Percentiles rank a stretch among this genome's conserved stretches.
Conservation (phyloP, 495 filamentous ascomycete genomes). For the Clavariopsis aquatica region DNA sequence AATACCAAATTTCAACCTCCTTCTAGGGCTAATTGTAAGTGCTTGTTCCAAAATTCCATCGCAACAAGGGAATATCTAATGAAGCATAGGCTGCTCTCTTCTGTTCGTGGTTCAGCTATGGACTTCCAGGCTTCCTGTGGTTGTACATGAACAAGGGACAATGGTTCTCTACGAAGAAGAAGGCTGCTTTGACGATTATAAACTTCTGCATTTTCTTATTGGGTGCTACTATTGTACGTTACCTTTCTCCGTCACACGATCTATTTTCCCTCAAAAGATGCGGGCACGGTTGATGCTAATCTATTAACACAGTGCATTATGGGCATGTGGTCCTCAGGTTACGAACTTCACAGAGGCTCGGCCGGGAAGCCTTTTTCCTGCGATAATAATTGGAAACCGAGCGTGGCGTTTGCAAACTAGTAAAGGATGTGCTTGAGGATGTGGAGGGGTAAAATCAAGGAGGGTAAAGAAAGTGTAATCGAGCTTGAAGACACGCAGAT, state of each 20-base stretch:
- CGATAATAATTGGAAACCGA: conserved; percentile 25
- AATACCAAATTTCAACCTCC: conserved; percentile 41
- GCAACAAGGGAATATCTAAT: neutral
- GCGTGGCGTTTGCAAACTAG: neutral
- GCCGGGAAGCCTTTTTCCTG: conserved; percentile 33
- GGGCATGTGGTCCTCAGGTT: conserved; percentile 29
- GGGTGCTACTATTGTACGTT: conserved; percentile 31
- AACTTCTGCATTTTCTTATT: conserved; percentile 22
- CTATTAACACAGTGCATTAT: conserved; percentile 10
- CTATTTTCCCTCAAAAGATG: neutral
- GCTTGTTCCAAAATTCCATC: neutral
- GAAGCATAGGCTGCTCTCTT: conserved; percentile 18
- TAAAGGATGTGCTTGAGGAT: no score
- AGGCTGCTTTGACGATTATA: conserved; percentile 12
- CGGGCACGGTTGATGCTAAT: no score
- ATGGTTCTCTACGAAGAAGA: conserved; percentile 3
- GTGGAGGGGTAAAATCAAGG: no score
- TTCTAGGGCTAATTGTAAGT: conserved; percentile 42
- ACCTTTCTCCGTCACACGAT: neutral
- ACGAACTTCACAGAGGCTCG: conserved; percentile 14
- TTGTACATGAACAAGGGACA: conserved; percentile 28
- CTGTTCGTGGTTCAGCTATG: conserved; percentile 36
- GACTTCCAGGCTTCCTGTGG: conserved; percentile 27
- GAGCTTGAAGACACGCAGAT: no score
- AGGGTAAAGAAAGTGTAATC: no score